Base-by-base conservation (phyloP, 257 asterid species). In the Gardenia jasminoides region DNA sequence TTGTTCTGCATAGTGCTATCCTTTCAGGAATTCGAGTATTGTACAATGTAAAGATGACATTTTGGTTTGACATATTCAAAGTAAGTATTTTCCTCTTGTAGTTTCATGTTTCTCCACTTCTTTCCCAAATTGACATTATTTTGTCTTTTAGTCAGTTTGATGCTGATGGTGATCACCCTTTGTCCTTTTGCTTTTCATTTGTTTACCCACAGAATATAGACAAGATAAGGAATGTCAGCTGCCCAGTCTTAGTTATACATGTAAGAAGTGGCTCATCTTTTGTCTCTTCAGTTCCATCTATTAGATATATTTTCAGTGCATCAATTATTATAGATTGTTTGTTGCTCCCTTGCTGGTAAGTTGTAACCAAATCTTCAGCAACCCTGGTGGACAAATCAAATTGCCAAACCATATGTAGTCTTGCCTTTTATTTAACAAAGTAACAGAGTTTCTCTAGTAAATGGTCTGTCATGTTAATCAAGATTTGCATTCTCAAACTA, bases 51-150 rank as follows among this genome's bases (percentile, higher is more conserved):
- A 96, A 92, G 89, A 83, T 96, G 89, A 96, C 99, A 80, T 89
- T 96, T 89, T 92, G 99, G 99, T 96, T 96, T 80, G 99, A 96
- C 88, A 93, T 93, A 81, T 96, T 96, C 86, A 92, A 96, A 86
- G 99, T 92, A 82, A 79, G 90, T 79, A 24, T 82, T 82, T n/a
- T 66, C 65, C 24, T 69, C 62, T 43, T 65, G 8, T 62, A 3
- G 62, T 12, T 16, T 1, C 36, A 65, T 69, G 41, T 58, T 58
- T 75, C 47, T 80, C 70, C 30, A 30, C 28, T 74, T 75, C 9
- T 48, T 19, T 77, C 36, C 13, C 6, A 0, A 22, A 36, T 58
- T 52, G 0, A 22, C 48, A 15, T 48, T 76, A 47, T 73, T 71
- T 7, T 50, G 69, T 74, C 50, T 76, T 50, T 17, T 72, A 28